Evolutionary conservation across 208 protist species (phyloP), one percentile per base, ranked within the genome.

Genomic region (Crithidia mellificae): DNA sequence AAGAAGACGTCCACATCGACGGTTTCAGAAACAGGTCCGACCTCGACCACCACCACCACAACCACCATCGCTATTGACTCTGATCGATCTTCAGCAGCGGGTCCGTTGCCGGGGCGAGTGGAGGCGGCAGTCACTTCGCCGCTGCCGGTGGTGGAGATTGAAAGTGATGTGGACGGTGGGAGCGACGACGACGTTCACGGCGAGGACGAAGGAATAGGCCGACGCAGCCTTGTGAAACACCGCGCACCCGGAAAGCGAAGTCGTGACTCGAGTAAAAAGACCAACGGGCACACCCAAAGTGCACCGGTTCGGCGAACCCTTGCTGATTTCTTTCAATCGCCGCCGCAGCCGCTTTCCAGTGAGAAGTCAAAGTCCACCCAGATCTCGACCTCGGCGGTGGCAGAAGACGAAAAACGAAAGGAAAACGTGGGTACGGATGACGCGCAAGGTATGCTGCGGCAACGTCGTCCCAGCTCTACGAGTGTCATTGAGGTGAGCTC

Each of bases 401-500:
- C 6, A 41, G 12, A 41, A 6, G 36, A 57, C 30, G 32, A 57
- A 32, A 24, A 15, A 6, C 5, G 20, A 49, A 20, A 49, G 43
- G 15, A 30, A 6, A 52, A 6, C 19, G 15, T 9, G 52, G n/a
- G 6, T 27, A 20, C 3, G 8, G 56, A 20, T 32, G 56, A 30
- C 3, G 11, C 56, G 25, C 3, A 46, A 2, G 6, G 15, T 24
- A 17, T 12, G 6, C 41, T 58, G 3, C 39, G 36, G 15, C 58
- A 53, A 29, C 22, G 7, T 5, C 32, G 24, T 9, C 27, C 9
- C 39, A 50, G 58, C 24, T 64, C 58, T 5, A 27, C 44, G 11
- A 64, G 58, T 30, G 43, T 64, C 6, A 52, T 64, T 17, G 58
- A 64, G n/a, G 43, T 64, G 5, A 64, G 58, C 43, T 64, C 58